Base-by-base conservation (phyloP, 345 rosid genomes). In the Noccaea bulbosa region DNA sequence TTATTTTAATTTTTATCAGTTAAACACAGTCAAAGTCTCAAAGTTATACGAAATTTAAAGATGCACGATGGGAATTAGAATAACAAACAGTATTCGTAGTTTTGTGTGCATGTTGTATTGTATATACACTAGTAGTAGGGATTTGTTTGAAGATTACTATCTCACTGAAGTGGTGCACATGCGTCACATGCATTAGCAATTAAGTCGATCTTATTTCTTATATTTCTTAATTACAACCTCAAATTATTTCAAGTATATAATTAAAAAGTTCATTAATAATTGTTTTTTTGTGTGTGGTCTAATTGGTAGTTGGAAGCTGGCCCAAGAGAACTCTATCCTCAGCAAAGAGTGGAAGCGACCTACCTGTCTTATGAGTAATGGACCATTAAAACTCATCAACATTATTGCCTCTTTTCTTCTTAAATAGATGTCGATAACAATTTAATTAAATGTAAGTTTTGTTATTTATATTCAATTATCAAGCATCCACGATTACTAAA, bases 161-260 rank as follows among this genome's bases (percentile, higher is more conserved):
- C 9, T 39, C 14, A 49, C 14, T 66, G 72, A 49, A 74, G 67
- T 74, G 72, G 72, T 66, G 67, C 72, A 74, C 77, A 74, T 66
- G 77, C 72, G 72, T 74, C 72, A 74, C 77, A 74, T 74, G 77
- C 77, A 66, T 33, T 58, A 66, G 72, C 72, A 73, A 73, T 58
- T 65, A 73, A 73, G n/a, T 7, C 34, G 40, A 65, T 58, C 6
- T 33, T 39, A n/a, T 57, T 58, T 41, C 33, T 32, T 49, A 66
- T 39, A n/a, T 57, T 58, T 41, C 33, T 32, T 49, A 66, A 8
- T 33, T 16, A 41, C 15, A 58, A 9, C 15, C 38, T 20, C 39
- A 39, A 40, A 48, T 9, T 65, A 74, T 73, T 66, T 49, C 77
- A 58, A 66, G 40, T 58, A 41, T 37, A 49, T 24, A 9, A 40